These are phyloP conservation scores for Posidonia australis DNA, from an alignment of 106 monocot species.

Conservation along the genomic window DNA sequence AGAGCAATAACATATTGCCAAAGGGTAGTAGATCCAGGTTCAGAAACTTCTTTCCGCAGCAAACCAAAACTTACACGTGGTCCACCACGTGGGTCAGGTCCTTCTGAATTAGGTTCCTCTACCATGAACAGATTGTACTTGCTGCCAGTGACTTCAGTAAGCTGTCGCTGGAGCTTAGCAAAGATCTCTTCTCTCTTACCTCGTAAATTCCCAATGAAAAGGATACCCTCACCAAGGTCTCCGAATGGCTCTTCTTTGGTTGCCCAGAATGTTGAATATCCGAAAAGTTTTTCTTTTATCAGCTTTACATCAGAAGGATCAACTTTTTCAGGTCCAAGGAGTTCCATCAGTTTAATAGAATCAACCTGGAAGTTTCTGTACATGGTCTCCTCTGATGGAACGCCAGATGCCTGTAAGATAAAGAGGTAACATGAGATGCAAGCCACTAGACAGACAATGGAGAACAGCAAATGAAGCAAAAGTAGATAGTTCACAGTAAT, in stretches of 20 bases:
- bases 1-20: constrained; percentile 97
- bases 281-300: constrained; percentile 88
- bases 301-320: constrained; percentile 86
- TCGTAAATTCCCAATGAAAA: constrained; percentile 87
- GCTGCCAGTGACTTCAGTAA: constrained; percentile 54
- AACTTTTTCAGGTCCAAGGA: constrained; percentile 93
- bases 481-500: background rate
- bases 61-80: constrained; percentile 95
- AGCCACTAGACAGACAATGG: background rate
- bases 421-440: constrained; percentile 2
- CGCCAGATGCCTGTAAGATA: constrained; percentile 29
- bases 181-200: constrained; percentile 87
- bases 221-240: constrained; percentile 88
- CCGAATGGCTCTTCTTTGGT: constrained; percentile 96
- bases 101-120: constrained; percentile 92
- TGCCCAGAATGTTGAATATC: constrained; percentile 94
- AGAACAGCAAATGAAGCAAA: background rate
- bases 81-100: constrained; percentile 84
- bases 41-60: constrained; percentile 89
- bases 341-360: constrained; percentile 83
- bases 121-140: constrained; percentile 98
- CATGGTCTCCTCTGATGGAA: constrained; percentile 37
- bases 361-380: constrained; percentile 86
- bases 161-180: constrained; percentile 61
- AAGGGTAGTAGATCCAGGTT: constrained; percentile 81